A percentile compares a stretch with the other conserved stretches of the same genome.
Conservation (phyloP, 2,329 filamentous ascomycete genomes). For the Curvularia lunata region DNA sequence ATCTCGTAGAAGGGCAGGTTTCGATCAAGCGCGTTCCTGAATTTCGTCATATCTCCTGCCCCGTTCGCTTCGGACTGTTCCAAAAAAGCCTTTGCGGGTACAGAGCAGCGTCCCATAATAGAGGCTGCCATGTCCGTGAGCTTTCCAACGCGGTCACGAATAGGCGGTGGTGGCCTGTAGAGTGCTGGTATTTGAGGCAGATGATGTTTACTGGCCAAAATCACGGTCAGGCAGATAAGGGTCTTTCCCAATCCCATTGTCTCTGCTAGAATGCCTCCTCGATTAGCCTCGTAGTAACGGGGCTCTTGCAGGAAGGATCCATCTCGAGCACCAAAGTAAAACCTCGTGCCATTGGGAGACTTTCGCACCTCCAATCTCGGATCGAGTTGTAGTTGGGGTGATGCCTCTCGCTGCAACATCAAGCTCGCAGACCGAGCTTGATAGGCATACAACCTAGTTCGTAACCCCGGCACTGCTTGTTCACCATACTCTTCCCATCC, state of each 20-base stretch:
- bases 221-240: conserved; percentile 74
- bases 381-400: conserved; percentile 70
- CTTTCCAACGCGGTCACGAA: conserved; percentile 62
- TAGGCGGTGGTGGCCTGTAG: conserved; percentile 56
- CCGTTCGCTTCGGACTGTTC: conserved; percentile 53
- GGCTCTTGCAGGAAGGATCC: conserved; percentile 69
- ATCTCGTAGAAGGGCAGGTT: conserved; percentile 51
- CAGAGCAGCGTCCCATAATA: conserved; percentile 67
- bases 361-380: conserved; percentile 69
- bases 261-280: conserved; percentile 80
- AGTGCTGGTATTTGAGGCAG: conserved; percentile 69
- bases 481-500: conserved; percentile 43
- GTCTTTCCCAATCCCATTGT: conserved; percentile 86
- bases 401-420: conserved; percentile 82
- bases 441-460: conserved; percentile 74
- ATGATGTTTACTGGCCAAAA: conserved; percentile 76
- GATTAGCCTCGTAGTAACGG: conserved; percentile 73
- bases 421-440: conserved; percentile 79
- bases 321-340: conserved; percentile 73
- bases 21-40: conserved; percentile 40
- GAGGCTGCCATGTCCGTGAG: conserved; percentile 79
- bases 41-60: conserved; percentile 42
- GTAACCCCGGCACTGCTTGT: conserved; percentile 61
- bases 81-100: conserved; percentile 74
- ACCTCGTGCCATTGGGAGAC: conserved; percentile 67